Evolutionary conservation across 371 early-diverging fungal species (phyloP), one percentile per base, ranked within the genome.

Genomic region (Mycotypha africana): DNA sequence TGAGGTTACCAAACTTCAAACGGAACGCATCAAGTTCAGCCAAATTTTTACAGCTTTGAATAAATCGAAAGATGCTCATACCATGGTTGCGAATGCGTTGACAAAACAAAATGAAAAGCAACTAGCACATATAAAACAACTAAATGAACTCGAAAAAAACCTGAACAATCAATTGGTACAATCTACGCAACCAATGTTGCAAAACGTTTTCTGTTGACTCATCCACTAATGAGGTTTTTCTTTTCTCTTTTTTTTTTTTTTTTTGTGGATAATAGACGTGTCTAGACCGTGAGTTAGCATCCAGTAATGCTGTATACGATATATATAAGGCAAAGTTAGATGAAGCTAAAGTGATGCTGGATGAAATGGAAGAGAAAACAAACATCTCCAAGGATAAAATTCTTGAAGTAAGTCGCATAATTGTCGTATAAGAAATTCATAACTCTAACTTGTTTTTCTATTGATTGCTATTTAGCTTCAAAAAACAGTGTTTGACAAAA

Each of bases 1-100:
- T 40, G 81, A 85, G 12, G 79, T 92, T 10, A 58, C 75, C 38
- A 78, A 81, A 45, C 56, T 91, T 10, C 62, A 85, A 22, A 81
- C 87, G 2, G 94, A 93, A 21, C 47, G 60, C 12, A 46, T 55
- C 11, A 74, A 65, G 47, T 74, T 56, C 43, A 65, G 58, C 26
- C 67, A 70, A 21, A 67, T 68, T 12, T 74, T 74, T 45, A 56
- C 62, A 25, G 43, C 61, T 10, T 34, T 74, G 9, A 65, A 63
- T 28, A 55, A 58, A 28, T 55, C 58, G 24, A 67, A 61, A 37
- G 74, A 74, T 19, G 57, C 62, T 14, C 59, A 63, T 42, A 31
- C 53, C 0, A 62, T 62, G 33, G 63, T 67, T 3, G 55, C 58
- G 1, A 56, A 48, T 32, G 53, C 60, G 3, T 42, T 65, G 2